Percentiles rank a stretch among this genome's conserved stretches.
Evolutionary conservation across 257 asterid species (phyloP).

Genomic region (Plantago major): DNA sequence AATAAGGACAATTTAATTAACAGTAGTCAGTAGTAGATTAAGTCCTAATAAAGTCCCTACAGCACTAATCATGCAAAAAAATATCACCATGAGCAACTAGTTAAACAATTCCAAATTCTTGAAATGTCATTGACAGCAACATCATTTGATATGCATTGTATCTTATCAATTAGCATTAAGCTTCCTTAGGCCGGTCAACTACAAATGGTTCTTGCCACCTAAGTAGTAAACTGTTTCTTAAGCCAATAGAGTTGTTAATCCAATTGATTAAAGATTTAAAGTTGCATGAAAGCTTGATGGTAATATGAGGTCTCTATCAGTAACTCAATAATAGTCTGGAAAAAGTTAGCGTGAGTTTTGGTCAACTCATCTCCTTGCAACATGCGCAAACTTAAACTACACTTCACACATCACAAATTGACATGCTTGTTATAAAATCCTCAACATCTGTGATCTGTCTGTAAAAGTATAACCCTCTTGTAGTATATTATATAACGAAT

Average conservation of each 20-base stretch:
- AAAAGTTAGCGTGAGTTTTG: constrained; percentile 25
- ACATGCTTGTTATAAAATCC: constrained; percentile 16
- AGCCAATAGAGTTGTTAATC: constrained; percentile 13
- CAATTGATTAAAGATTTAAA: constrained; percentile 13
- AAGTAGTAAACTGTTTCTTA: constrained; percentile 1
- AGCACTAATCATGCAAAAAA: constrained; percentile 17
- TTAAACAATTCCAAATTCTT: constrained; percentile 1
- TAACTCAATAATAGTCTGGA: constrained; percentile 18
- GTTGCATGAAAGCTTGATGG: constrained; percentile 23
- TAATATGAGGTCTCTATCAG: constrained; percentile 23
- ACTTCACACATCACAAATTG: constrained; percentile 20
- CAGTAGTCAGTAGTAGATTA: background rate
- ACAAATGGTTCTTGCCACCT: background rate
- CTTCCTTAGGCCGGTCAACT: constrained; percentile 31
- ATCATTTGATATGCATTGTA: constrained; percentile 4
- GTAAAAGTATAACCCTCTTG: background rate
- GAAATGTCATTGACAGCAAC: constrained; percentile 17
- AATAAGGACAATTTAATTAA: background rate
- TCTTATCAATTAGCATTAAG: constrained; percentile 14
- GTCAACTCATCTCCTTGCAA: constrained; percentile 27
- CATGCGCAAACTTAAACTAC: constrained; percentile 15
- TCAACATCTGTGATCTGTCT: constrained; percentile 25
- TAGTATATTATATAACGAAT: background rate
- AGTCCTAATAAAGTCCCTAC: background rate
- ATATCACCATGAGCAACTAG: constrained; percentile 20